Evolutionary conservation across 345 rosid genomes (phyloP).

Genomic region (Heritiera fomes): DNA sequence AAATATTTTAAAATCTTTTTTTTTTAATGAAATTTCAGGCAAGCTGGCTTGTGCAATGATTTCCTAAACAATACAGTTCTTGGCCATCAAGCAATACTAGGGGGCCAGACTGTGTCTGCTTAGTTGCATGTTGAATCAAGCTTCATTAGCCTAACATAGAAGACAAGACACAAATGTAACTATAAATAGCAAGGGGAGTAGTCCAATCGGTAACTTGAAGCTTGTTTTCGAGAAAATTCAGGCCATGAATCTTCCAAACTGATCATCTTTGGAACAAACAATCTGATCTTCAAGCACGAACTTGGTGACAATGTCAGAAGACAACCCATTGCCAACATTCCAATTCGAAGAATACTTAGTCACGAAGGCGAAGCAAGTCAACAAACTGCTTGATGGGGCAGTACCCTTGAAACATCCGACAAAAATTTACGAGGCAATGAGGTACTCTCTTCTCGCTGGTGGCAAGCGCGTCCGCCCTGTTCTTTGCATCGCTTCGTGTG

Average conservation of each 20-base stretch:
- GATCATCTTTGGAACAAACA: conserved; percentile 16
- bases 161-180: background rate
- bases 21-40: background rate
- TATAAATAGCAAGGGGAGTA: background rate
- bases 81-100: background rate
- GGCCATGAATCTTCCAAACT: conserved; percentile 4
- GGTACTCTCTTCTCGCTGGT: conserved; percentile 62
- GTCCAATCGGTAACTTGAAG: background rate
- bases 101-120: background rate
- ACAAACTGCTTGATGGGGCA: conserved; percentile 54
- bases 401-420: conserved; percentile 46
- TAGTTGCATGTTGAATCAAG: background rate
- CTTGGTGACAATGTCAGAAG: background rate
- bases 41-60: background rate
- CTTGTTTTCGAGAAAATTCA: background rate
- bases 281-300: background rate
- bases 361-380: conserved; percentile 36
- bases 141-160: background rate
- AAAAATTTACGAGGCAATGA: conserved; percentile 65
- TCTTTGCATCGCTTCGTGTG: conserved; percentile 65
- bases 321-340: conserved; percentile 25
- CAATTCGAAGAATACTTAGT: conserved; percentile 36
- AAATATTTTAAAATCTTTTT: no score
- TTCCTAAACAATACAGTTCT: background rate
- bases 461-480: conserved; percentile 72